Conservation (phyloP, 2,329 filamentous ascomycete genomes). For the Trichoderma guizhouense region DNA sequence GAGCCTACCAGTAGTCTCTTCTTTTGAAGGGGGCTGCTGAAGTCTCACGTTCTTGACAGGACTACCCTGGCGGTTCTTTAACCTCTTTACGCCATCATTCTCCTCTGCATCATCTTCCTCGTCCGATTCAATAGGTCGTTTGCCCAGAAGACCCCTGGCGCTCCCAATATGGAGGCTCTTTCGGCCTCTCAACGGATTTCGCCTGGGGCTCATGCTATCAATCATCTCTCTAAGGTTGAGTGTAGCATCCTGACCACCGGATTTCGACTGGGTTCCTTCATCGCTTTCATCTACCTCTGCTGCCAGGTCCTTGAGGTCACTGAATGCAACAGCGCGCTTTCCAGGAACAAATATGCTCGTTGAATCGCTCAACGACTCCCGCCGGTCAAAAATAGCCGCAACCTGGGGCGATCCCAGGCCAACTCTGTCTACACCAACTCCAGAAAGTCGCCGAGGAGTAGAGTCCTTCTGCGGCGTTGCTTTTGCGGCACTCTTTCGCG, state of each 20-base stretch:
- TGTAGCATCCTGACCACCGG: slow-evolving; percentile 59
- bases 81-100: slow-evolving; percentile 61
- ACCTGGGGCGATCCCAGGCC: slow-evolving; percentile 75
- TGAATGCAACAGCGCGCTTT: slow-evolving; percentile 54
- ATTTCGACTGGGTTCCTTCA: slow-evolving; percentile 56
- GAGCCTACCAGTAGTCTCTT: slow-evolving; percentile 61
- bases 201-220: slow-evolving; percentile 72
- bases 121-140: slow-evolving; percentile 69
- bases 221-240: slow-evolving; percentile 74
- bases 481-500: slow-evolving; percentile 24
- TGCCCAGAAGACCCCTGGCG: slow-evolving; percentile 69
- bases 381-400: slow-evolving; percentile 65
- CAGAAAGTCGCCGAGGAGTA: slow-evolving; percentile 50
- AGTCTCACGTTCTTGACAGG: slow-evolving; percentile 73
- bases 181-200: slow-evolving; percentile 61
- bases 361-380: slow-evolving; percentile 67
- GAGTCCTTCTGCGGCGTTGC: slow-evolving; percentile 53
- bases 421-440: slow-evolving; percentile 64
- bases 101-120: slow-evolving; percentile 59
- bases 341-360: slow-evolving; percentile 61
- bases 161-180: slow-evolving; percentile 77
- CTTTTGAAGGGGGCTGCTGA: slow-evolving; percentile 65
- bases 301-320: slow-evolving; percentile 61
- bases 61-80: slow-evolving; percentile 69
- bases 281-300: slow-evolving; percentile 63